Evolutionary conservation across 805 yeast genomes (phyloP).

Genomic region (Tetrapisispora nanseiensis): DNA sequence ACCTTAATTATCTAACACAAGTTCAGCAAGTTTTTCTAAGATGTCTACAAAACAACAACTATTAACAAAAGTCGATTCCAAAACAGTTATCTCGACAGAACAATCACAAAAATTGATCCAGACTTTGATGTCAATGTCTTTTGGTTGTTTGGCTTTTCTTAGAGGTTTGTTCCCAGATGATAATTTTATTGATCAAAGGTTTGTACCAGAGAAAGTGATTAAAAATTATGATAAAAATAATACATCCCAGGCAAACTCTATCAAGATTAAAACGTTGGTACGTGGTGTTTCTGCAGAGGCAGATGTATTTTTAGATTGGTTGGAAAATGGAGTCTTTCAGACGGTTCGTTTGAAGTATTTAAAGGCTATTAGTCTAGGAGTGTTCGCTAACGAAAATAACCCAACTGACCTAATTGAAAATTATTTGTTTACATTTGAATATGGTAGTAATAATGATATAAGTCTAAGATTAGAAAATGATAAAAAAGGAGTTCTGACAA

Average conservation of each 20-base stretch:
- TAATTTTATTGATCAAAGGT: conserved; percentile 40
- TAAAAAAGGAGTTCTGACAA: conserved; percentile 5
- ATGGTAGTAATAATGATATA: conserved; percentile 25
- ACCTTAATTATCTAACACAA: too few species aligned
- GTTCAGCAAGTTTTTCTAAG: background rate
- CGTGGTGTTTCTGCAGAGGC: conserved; percentile 39
- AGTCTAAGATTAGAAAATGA: conserved; percentile 15
- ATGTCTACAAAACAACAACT: conserved; percentile 20
- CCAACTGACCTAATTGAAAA: conserved; percentile 41
- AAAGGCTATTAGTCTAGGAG: conserved; percentile 37
- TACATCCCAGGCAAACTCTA: conserved; percentile 22
- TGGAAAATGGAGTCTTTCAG: conserved; percentile 41
- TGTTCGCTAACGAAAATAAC: conserved; percentile 34
- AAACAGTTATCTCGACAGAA: conserved; percentile 25
- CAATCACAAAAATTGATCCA: conserved; percentile 40
- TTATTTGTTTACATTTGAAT: conserved; percentile 41
- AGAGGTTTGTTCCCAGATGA: conserved; percentile 51
- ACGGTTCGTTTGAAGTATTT: conserved; percentile 36
- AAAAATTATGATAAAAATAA: conserved; percentile 20
- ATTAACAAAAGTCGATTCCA: conserved; percentile 8
- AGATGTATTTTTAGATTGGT: conserved; percentile 44
- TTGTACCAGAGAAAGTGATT: conserved; percentile 32
- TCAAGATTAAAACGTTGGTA: conserved; percentile 40
- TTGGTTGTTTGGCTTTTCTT: conserved; percentile 48
- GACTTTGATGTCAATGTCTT: conserved; percentile 40